Evolutionary conservation across 108 stramenopile species (phyloP).

Genomic region (Mediolabrus comicus): DNA sequence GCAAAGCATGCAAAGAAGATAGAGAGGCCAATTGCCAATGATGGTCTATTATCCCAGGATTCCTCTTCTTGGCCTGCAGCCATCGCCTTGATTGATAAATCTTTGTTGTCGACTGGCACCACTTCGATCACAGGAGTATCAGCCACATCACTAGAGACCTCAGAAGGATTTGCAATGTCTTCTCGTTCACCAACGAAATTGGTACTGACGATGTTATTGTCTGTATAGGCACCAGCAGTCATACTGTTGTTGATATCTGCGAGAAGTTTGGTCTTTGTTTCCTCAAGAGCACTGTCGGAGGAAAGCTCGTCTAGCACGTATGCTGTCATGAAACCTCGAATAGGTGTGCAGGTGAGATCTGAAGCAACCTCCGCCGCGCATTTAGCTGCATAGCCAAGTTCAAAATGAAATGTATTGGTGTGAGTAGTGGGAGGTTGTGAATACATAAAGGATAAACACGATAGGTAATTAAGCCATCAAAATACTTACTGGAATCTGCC

Average conservation of each 20-base stretch:
- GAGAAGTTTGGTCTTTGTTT: slow-evolving; percentile 1
- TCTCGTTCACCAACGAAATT: slow-evolving; percentile 3
- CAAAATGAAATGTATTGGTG: no score
- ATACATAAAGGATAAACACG: no score
- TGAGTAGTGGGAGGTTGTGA: no score
- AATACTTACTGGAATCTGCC: background rate
- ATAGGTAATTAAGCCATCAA: no score
- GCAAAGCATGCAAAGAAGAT: background rate
- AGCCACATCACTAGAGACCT: background rate
- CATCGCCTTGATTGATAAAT: no score
- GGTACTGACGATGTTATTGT: slow-evolving; percentile 7
- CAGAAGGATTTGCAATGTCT: background rate
- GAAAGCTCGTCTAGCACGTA: background rate
- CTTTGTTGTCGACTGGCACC: no score
- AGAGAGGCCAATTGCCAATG: background rate
- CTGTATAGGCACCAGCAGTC: slow-evolving; percentile 7
- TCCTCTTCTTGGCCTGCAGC: no score
- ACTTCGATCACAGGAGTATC: background rate
- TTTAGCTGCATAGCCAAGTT: no score
- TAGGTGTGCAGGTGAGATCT: background rate
- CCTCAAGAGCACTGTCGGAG: background rate
- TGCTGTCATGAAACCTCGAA: slow-evolving; percentile 8
- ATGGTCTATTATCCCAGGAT: no score
- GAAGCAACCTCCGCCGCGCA: background rate
- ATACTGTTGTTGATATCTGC: slow-evolving; percentile 1